phyloP scores from a whole-genome alignment of 2,329 filamentous ascomycete genomes.

The Aureobasidium sp. region DNA sequence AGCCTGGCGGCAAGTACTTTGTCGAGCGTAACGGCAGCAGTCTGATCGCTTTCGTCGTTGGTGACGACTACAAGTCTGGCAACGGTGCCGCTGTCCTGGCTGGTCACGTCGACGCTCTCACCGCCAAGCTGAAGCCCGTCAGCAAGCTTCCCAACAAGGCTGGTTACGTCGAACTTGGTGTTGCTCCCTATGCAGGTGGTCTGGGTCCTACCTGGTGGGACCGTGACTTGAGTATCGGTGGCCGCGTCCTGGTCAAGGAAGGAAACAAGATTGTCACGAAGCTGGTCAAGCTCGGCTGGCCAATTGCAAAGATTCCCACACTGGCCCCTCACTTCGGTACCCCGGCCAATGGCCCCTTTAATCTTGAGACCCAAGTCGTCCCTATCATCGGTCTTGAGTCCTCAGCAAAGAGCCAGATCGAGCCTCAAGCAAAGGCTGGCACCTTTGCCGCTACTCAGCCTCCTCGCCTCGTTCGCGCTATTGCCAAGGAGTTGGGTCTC shows the following conservation, averaged over 20 bases:
- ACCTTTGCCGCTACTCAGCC: conserved; percentile 80
- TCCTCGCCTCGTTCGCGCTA: conserved; percentile 71
- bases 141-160: conserved; percentile 75
- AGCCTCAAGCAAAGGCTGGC: conserved; percentile 36
- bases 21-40: conserved; percentile 77
- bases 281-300: conserved; percentile 88
- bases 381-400: conserved; percentile 87
- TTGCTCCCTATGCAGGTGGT: conserved; percentile 85
- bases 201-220: conserved; percentile 95
- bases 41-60: conserved; percentile 76
- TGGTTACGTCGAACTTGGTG: conserved; percentile 80
- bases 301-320: conserved; percentile 84
- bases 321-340: conserved; percentile 90
- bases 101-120: conserved; percentile 87
- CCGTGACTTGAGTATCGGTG: conserved; percentile 82
- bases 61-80: conserved; percentile 69
- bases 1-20: conserved; percentile 81
- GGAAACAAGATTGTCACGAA: conserved; percentile 68
- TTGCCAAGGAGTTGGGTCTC: conserved; percentile 69
- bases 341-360: conserved; percentile 56
- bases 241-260: conserved; percentile 76
- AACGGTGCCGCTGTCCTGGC: conserved; percentile 84
- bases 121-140: conserved; percentile 83
- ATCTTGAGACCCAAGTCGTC: conserved; percentile 86
- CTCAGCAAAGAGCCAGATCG: conserved; percentile 36